A percentile compares a stretch with the other conserved stretches of the same genome.
Conservation (phyloP, 306 rosid species). For the Rosa multiflora region DNA sequence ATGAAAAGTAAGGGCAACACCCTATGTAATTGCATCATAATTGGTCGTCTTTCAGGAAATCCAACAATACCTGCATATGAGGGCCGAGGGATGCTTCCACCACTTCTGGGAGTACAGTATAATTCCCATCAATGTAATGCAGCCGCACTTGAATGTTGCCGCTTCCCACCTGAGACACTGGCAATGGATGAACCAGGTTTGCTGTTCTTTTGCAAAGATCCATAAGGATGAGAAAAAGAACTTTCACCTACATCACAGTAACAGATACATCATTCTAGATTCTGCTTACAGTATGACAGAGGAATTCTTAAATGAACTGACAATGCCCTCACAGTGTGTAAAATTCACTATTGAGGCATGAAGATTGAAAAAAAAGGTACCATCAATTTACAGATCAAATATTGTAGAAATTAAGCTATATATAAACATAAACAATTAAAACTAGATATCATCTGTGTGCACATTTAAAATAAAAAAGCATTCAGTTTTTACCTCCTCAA, state of each 20-base stretch:
- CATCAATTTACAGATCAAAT: neutral
- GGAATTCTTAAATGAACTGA: neutral
- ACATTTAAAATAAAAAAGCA: neutral
- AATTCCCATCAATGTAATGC: slow-evolving; percentile 93
- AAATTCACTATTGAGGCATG: slow-evolving; percentile 1
- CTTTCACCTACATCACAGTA: slow-evolving; percentile 66
- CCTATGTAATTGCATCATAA: slow-evolving; percentile 16
- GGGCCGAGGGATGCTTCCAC: slow-evolving; percentile 95
- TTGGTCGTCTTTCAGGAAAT: slow-evolving; percentile 7
- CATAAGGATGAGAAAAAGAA: slow-evolving; percentile 81
- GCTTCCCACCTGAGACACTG: slow-evolving; percentile 93
- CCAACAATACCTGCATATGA: slow-evolving; percentile 75
- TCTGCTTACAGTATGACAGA: neutral
- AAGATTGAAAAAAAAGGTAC: slow-evolving; percentile 5
- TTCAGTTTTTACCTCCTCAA: slow-evolving; percentile 70
- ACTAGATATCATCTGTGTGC: neutral
- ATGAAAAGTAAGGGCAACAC: neutral
- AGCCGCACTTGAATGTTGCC: slow-evolving; percentile 82
- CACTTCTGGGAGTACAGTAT: slow-evolving; percentile 90
- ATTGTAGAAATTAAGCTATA: neutral
- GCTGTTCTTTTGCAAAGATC: slow-evolving; percentile 88
- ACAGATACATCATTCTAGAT: slow-evolving; percentile 15
- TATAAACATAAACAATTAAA: neutral
- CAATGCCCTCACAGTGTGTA: neutral
- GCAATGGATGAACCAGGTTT: slow-evolving; percentile 69